A percentile compares a stretch with the other conserved stretches of the same genome.
phyloP scores from a whole-genome alignment of 2,329 filamentous ascomycete genomes.

The Ophiostoma tasmaniense region DNA sequence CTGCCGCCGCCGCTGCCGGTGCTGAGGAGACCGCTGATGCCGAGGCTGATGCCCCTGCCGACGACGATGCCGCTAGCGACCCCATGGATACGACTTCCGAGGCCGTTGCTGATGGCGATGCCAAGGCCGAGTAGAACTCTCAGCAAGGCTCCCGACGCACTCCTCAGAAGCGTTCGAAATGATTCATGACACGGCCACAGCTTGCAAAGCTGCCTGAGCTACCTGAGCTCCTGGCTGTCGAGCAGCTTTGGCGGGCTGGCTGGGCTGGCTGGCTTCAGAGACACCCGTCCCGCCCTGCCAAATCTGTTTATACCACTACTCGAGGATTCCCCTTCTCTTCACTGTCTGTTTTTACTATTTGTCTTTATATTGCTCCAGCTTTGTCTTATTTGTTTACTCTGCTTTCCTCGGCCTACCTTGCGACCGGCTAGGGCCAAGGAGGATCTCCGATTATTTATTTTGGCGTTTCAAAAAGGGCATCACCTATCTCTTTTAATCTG shows the following conservation, averaged over 20 bases:
- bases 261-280: not conserved
- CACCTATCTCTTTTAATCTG: conserved; percentile 1
- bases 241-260: not conserved
- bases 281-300: not conserved
- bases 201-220: no score
- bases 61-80: conserved; percentile 2
- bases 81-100: conserved; percentile 16
- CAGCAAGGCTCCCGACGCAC: no score
- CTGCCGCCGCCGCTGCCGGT: not conserved
- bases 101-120: not conserved
- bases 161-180: not conserved
- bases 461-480: conserved; percentile 1
- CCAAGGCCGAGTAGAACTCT: not conserved
- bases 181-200: not conserved
- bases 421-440: not conserved
- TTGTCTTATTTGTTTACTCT: not conserved
- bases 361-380: not conserved
- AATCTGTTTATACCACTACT: not conserved
- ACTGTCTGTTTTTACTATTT: not conserved
- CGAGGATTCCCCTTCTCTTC: not conserved
- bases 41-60: not conserved
- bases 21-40: not conserved
- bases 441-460: not conserved
- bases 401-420: not conserved
- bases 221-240: not conserved